Evolutionary conservation across 2,329 filamentous ascomycete species (phyloP), one percentile per base, ranked within the genome.

Genomic region (Aspergillus sp.): DNA sequence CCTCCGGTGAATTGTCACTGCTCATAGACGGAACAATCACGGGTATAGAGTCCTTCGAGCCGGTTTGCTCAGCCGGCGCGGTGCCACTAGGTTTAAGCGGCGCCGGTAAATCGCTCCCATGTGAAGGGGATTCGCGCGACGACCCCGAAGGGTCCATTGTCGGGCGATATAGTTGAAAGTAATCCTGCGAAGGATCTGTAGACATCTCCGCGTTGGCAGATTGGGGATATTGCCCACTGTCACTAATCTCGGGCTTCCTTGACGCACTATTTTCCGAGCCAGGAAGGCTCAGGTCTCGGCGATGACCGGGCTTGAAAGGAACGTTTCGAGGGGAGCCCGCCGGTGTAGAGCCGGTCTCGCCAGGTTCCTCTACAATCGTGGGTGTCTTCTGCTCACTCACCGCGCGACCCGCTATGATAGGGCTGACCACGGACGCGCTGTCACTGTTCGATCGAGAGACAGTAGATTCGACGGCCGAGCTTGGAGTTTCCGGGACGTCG

Each of bases 391-490:
- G 43, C 40, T 62, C 41, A 36, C 55, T 42, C 48, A 49, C 24
- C 25, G 62, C 63, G 24, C 63, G 62, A 33, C 41, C 43, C 27
- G 57, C 44, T 53, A 81, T 78, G 33, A 82, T 81, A 2, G 78
- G 78, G 48, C 76, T 80, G 40, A 82, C 75, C 16, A 66, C 66
- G 30, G 70, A 68, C 6, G 77, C 80, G 40, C 75, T 77, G 38
- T 70, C 70, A 36, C 75, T 80, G 43, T 79, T 72, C 33, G 72
- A 78, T 39, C 77, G 63, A 22, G 58, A 64, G n/a, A 76, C 57
- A n/a, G n/a, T n/a, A 25, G 61, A 68, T 33, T 62, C 64, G n/a
- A 71, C 69, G 7, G 67, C 62, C 3, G 73, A 72, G 26, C 68
- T 60, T 4, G 65, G 64, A 24, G 74, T 72, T 39, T 75, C 68